Percentiles rank a stretch among this genome's conserved stretches.
phyloP scores from a whole-genome alignment of 306 rosid genomes.

The Echinosophora koreensis region DNA sequence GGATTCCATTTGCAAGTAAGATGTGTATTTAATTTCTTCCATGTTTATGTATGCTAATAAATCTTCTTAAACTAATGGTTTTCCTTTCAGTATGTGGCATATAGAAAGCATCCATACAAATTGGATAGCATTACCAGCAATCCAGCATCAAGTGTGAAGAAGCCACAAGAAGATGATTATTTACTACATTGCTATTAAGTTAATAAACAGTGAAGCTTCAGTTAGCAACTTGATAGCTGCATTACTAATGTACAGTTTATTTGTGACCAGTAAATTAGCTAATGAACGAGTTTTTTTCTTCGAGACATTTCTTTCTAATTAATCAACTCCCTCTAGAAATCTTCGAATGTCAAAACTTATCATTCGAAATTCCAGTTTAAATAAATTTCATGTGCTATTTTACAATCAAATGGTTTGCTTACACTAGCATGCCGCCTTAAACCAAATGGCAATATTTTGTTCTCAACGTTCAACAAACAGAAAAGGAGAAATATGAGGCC shows the following conservation, averaged over 20 bases:
- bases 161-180: background rate
- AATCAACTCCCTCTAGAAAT: background rate
- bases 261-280: background rate
- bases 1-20: background rate
- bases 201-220: conserved; percentile 21
- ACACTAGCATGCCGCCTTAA: background rate
- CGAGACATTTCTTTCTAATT: background rate
- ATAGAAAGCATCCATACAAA: background rate
- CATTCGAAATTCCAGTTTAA: background rate
- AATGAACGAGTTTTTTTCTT: background rate
- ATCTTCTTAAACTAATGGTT: conserved; percentile 10
- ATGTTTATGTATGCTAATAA: background rate
- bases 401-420: conserved; percentile 12
- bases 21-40: conserved; percentile 23
- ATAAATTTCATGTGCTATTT: conserved; percentile 4
- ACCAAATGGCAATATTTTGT: conserved; percentile 1
- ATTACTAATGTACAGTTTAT: conserved; percentile 7
- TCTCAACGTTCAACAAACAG: background rate
- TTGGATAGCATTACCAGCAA: background rate
- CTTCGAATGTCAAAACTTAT: background rate
- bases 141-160: background rate
- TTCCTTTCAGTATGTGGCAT: conserved; percentile 27
- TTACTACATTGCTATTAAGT: background rate
- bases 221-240: conserved; percentile 8
- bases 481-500: background rate